These are phyloP conservation scores for Cymbidium sinense DNA, from an alignment of 106 monocot genomes.

Conservation along the genomic window DNA sequence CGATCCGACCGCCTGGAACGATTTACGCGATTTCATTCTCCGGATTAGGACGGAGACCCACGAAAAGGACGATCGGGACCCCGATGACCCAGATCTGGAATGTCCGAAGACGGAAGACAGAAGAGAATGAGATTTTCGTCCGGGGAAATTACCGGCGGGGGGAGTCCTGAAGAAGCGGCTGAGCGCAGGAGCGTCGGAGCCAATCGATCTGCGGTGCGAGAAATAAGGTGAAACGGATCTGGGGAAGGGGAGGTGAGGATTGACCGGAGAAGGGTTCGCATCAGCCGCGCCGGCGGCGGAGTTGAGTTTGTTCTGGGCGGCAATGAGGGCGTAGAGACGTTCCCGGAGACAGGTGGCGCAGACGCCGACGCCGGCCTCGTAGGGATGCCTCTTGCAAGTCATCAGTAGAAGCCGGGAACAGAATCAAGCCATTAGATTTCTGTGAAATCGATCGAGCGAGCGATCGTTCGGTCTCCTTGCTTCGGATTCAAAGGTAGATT, in stretches of 20 bases:
- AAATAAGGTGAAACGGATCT: slow-evolving; percentile 31
- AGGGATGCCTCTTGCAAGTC: slow-evolving; percentile 44
- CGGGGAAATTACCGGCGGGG: slow-evolving; percentile 1
- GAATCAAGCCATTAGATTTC: no score
- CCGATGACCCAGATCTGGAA: neutral
- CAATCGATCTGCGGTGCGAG: slow-evolving; percentile 22
- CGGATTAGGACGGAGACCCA: slow-evolving; percentile 8
- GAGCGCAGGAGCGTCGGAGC: neutral
- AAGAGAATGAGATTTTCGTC: slow-evolving; percentile 3
- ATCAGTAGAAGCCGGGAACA: neutral
- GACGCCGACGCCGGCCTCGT: slow-evolving; percentile 41
- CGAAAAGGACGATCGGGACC: neutral
- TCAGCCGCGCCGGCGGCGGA: neutral
- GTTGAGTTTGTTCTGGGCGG: slow-evolving; percentile 10
- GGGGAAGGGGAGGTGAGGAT: slow-evolving; percentile 17
- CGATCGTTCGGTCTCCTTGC: no score
- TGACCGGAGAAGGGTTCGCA: neutral
- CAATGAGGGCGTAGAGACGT: slow-evolving; percentile 40
- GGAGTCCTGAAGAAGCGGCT: slow-evolving; percentile 36
- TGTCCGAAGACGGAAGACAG: slow-evolving; percentile 15
- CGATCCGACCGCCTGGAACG: neutral
- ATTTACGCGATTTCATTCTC: neutral
- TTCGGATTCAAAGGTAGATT: neutral
- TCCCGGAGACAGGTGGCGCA: slow-evolving; percentile 65
- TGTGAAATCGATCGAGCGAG: no score